Percentiles rank a stretch among this genome's conserved stretches.
phyloP scores from a whole-genome alignment of 2,329 filamentous ascomycete genomes.

The Pseudocercospora crystallina region DNA sequence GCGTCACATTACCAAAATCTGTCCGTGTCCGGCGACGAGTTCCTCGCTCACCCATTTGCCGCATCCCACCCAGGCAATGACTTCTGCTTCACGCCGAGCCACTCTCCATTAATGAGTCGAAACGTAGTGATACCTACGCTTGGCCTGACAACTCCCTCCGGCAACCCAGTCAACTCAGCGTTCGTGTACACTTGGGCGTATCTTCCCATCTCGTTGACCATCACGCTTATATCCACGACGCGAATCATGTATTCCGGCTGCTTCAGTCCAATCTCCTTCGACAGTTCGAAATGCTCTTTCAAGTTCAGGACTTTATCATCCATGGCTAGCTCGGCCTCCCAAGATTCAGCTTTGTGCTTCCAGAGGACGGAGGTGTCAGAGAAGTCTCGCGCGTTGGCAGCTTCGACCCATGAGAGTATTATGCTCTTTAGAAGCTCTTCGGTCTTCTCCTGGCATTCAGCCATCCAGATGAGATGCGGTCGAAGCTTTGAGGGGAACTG shows the following conservation, averaged over 20 bases:
- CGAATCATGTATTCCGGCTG: not conserved
- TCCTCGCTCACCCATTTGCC: not conserved
- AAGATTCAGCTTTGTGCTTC: conserved; percentile 1
- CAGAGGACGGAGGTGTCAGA: not conserved
- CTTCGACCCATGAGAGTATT: not conserved
- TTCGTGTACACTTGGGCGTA: conserved; percentile 1
- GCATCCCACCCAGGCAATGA: not conserved
- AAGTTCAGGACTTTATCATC: not conserved
- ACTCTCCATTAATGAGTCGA: not conserved
- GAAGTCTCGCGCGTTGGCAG: not conserved
- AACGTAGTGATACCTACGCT: not conserved
- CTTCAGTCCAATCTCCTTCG: not conserved
- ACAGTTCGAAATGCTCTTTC: not conserved
- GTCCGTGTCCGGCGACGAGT: too few species aligned
- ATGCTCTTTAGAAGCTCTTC: not conserved
- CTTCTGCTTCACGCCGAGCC: not conserved
- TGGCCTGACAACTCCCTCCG: not conserved
- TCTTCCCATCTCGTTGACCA: not conserved
- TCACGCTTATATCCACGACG: not conserved
- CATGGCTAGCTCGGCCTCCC: not conserved
- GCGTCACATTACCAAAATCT: too few species aligned
- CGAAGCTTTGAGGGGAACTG: too few species aligned
- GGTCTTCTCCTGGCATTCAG: too few species aligned
- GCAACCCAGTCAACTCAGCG: not conserved
- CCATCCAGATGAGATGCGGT: too few species aligned